A percentile compares a stretch with the other conserved stretches of the same genome.
These are phyloP conservation scores for Microdochium nivale DNA, from an alignment of 2,329 filamentous ascomycete genomes.

Conservation along the genomic window DNA sequence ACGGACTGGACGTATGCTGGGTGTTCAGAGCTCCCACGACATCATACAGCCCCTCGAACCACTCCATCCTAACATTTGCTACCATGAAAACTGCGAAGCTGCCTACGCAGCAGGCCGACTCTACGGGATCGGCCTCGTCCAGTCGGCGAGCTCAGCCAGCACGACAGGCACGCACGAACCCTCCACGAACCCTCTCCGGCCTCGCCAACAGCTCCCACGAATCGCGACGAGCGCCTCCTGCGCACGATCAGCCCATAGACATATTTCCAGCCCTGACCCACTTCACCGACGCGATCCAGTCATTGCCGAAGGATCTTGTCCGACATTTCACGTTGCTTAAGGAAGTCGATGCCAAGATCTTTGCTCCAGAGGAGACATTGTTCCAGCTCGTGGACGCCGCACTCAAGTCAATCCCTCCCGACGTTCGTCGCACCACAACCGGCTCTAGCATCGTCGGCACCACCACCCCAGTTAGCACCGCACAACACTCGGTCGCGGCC, in stretches of 20 bases:
- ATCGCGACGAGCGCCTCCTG: constrained; percentile 31
- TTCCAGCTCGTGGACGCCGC: constrained; percentile 65
- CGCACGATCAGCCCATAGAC: constrained; percentile 52
- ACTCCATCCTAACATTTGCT: neutral
- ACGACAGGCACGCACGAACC: constrained; percentile 58
- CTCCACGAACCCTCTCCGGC: constrained; percentile 44
- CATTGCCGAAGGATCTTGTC: constrained; percentile 88
- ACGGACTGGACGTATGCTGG: too few species aligned
- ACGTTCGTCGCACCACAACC: constrained; percentile 32
- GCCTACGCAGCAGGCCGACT: constrained; percentile 24
- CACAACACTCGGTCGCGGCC: constrained; percentile 30
- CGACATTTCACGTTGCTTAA: constrained; percentile 93
- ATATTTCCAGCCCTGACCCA: constrained; percentile 59
- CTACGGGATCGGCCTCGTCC: constrained; percentile 29
- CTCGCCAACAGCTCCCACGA: constrained; percentile 36
- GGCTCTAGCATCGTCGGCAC: constrained; percentile 30
- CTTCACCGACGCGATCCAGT: constrained; percentile 88
- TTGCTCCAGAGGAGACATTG: constrained; percentile 75
- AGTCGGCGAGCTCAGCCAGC: constrained; percentile 54
- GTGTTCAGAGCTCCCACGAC: too few species aligned
- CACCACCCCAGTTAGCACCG: constrained; percentile 38
- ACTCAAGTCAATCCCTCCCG: constrained; percentile 39
- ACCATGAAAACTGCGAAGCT: constrained; percentile 50
- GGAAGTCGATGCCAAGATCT: constrained; percentile 96
- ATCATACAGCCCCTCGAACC: too few species aligned